These are phyloP conservation scores for Fragaria nilgerrensis DNA, from an alignment of 306 rosid genomes.

Conservation along the genomic window DNA sequence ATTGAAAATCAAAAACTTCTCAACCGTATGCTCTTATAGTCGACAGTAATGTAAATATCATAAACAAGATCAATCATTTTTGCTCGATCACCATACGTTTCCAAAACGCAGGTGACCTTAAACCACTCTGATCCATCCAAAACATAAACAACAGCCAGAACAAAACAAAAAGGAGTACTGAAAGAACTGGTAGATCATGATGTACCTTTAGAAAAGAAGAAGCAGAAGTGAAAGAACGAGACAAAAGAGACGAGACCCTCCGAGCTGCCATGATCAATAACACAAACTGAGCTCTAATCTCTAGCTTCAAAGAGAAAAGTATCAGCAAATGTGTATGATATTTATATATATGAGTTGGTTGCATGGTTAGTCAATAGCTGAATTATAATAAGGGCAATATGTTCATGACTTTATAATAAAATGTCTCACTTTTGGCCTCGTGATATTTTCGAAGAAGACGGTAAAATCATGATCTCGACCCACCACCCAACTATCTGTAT, in stretches of 20 bases:
- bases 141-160: not conserved
- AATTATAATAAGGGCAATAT: too few relatives aligned
- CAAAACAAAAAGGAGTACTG: too few relatives aligned
- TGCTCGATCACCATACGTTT: not conserved
- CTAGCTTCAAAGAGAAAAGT: not conserved
- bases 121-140: not conserved
- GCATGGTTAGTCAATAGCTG: too few relatives aligned
- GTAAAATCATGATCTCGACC: not conserved
- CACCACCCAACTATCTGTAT: not conserved
- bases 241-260: constrained; percentile 42
- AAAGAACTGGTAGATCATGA: not conserved
- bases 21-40: not conserved
- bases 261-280: constrained; percentile 49
- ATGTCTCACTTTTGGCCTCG: too few relatives aligned
- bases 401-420: not conserved
- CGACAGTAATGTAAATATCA: not conserved
- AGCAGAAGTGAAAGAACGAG: constrained; percentile 53
- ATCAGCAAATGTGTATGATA: not conserved
- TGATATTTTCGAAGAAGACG: too few relatives aligned
- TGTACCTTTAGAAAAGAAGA: constrained; percentile 51
- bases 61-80: not conserved
- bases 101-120: not conserved
- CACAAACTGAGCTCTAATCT: not conserved
- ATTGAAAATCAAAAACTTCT: not conserved
- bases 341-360: not conserved